phyloP scores from a whole-genome alignment of 352 stramenopile genomes.

The Pythium plurisporium region DNA sequence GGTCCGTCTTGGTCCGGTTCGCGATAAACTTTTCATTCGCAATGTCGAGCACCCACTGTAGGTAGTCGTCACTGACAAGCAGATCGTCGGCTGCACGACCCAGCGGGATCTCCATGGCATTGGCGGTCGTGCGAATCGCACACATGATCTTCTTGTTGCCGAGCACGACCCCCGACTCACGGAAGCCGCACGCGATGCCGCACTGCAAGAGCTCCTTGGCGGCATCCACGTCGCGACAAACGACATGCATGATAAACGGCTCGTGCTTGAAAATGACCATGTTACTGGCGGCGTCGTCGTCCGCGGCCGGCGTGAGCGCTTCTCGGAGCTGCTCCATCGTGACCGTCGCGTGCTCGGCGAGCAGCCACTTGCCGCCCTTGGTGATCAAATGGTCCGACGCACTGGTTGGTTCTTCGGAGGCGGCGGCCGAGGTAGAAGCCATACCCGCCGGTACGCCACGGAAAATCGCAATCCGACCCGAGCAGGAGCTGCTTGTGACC shows the following conservation, averaged over 20 bases:
- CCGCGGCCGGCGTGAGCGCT: conserved; percentile 22
- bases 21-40: conserved; percentile 85
- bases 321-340: conserved; percentile 61
- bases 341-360: conserved; percentile 76
- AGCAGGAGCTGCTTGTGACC: conserved; percentile 91
- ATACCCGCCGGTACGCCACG: conserved; percentile 31
- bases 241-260: conserved; percentile 91
- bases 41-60: conserved; percentile 70
- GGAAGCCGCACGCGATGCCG: conserved; percentile 77
- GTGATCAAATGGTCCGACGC: conserved; percentile 56
- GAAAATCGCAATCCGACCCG: conserved; percentile 87
- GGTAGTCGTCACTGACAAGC: conserved; percentile 61
- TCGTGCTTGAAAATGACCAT: conserved; percentile 91
- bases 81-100: conserved; percentile 39
- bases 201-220: conserved; percentile 82
- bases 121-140: conserved; percentile 86
- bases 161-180: conserved; percentile 87
- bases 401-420: not conserved
- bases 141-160: conserved; percentile 89
- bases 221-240: conserved; percentile 71
- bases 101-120: conserved; percentile 86
- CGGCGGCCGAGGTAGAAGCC: not conserved
- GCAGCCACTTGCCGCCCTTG: conserved; percentile 88
- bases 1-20: conserved; percentile 70
- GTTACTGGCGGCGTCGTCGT: conserved; percentile 30